These are phyloP conservation scores for Metschnikowia lunata DNA, from an alignment of 805 yeast genomes.

Conservation along the genomic window DNA sequence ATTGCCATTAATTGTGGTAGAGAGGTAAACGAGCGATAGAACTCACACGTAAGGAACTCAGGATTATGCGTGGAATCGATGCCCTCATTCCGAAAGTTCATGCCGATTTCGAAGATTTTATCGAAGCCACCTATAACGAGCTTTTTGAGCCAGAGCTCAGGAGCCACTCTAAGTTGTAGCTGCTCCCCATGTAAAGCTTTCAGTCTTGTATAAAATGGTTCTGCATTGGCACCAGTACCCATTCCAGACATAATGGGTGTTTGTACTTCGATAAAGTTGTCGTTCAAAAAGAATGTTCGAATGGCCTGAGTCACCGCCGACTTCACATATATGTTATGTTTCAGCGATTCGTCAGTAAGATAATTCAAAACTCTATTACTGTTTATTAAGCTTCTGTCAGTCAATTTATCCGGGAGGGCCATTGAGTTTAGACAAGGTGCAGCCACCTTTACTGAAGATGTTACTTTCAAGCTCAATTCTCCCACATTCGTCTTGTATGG, in stretches of 20 bases:
- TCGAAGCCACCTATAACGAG: constrained; percentile 82
- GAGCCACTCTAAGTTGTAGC: constrained; percentile 80
- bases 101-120: constrained; percentile 81
- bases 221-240: constrained; percentile 88
- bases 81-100: constrained; percentile 87
- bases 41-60: constrained; percentile 88
- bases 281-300: constrained; percentile 50
- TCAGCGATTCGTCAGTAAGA: constrained; percentile 51
- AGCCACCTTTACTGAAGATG: constrained; percentile 46
- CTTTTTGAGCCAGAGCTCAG: constrained; percentile 90
- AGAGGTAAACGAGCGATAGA: constrained; percentile 69
- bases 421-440: constrained; percentile 55
- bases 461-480: constrained; percentile 67
- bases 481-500: constrained; percentile 77
- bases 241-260: constrained; percentile 78
- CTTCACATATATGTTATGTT: constrained; percentile 46
- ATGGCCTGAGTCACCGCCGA: constrained; percentile 52
- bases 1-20: constrained; percentile 61
- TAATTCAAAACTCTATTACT: constrained; percentile 72
- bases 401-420: constrained; percentile 55
- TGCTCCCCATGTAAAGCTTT: constrained; percentile 32
- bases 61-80: constrained; percentile 91
- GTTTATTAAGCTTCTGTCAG: constrained; percentile 53
- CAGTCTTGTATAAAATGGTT: constrained; percentile 66
- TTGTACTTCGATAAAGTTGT: constrained; percentile 72